A percentile compares a stretch with the other conserved stretches of the same genome.
Evolutionary conservation across 1,284 basidiomycete species (phyloP).

Genomic region (Apiotrichum akiyoshidainum): DNA sequence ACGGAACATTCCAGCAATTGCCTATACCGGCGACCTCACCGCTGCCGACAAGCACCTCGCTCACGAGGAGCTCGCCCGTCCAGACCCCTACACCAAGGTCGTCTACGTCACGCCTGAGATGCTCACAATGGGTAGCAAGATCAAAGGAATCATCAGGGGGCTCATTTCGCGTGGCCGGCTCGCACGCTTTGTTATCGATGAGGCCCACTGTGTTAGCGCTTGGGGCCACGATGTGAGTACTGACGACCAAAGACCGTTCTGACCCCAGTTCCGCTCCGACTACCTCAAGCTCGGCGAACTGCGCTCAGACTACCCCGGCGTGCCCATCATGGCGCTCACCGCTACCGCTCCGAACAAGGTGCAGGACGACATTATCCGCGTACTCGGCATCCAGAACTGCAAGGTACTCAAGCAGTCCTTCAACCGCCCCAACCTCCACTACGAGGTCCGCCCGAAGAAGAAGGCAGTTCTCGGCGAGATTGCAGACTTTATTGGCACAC

Average conservation of each 20-base stretch:
- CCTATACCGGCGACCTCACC: slow-evolving; percentile 64
- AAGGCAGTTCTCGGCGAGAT: slow-evolving; percentile 63
- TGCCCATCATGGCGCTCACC: slow-evolving; percentile 94
- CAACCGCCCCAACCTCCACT: slow-evolving; percentile 86
- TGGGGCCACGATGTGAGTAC: slow-evolving; percentile 53
- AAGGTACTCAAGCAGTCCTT: slow-evolving; percentile 75
- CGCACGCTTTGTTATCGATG: slow-evolving; percentile 91
- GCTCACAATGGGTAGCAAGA: slow-evolving; percentile 62
- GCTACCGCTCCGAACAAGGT: slow-evolving; percentile 83
- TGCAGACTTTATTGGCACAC: slow-evolving; percentile 63
- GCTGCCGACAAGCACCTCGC: slow-evolving; percentile 49
- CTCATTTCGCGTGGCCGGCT: slow-evolving; percentile 62
- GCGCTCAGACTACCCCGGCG: slow-evolving; percentile 66
- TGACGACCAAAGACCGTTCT: not conserved
- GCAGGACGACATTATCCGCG: slow-evolving; percentile 71
- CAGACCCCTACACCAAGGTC: slow-evolving; percentile 55
- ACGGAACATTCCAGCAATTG: slow-evolving; percentile 68
- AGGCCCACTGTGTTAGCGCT: slow-evolving; percentile 82
- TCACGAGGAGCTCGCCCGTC: slow-evolving; percentile 54
- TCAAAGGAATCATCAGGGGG: slow-evolving; percentile 59
- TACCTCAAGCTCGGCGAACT: slow-evolving; percentile 65
- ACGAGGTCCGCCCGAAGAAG: slow-evolving; percentile 68
- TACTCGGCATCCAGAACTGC: slow-evolving; percentile 64
- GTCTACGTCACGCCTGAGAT: slow-evolving; percentile 96
- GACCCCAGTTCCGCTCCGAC: slow-evolving; percentile 48